Base-by-base conservation (phyloP, 805 yeast species). In the Myxozyma melibiosi region DNA sequence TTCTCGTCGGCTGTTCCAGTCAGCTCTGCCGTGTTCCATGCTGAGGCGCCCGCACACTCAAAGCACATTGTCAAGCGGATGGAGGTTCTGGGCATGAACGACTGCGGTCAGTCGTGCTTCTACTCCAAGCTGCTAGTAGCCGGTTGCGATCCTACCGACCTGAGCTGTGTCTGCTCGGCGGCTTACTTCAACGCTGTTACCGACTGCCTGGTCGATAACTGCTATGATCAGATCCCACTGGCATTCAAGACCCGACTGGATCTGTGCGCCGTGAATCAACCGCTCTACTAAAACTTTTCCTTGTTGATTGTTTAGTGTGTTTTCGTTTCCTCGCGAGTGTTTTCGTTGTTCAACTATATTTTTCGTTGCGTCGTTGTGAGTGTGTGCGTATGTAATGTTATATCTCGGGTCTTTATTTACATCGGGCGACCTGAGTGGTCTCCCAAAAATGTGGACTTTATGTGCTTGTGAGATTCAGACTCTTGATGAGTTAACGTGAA, bases 121-220 rank as follows among this genome's bases (percentile, higher is more conserved):
- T 60, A 60, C 47, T 48, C 64, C 7, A 58, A 53, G 51, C 56
- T 60, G 11, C n/a, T 30, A 2, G 51, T 33, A 4, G 58, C 54
- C n/a, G 64, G 62, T 22, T 60, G 64, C 54, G 37, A 31, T 20
- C 53, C 64, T 3, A 52, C 46, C 9, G 64, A 60, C 49, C 38
- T 57, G 38, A 40, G 40, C 14, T 60, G 64, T 41, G 40, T 60
- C 14, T 60, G 64, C 51, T 60, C 64, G 37, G 46, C 64, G 16
- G 50, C 62, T 8, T 60, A 60, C 43, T 60, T 60, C 63, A 56
- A 54, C 51, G 64, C 64, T n/a, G 64, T 60, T 46, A 60, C 64
- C 2, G 64, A 60, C 51, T 60, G 64, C 43, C 42, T 60, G 22
- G 64, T 60, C 20, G 64, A 60, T 22, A 25, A 39, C 11, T 60